Percentiles rank a stretch among this genome's conserved stretches.
phyloP scores from a whole-genome alignment of 208 protist species.

The Plasmodiophora brassicae region DNA sequence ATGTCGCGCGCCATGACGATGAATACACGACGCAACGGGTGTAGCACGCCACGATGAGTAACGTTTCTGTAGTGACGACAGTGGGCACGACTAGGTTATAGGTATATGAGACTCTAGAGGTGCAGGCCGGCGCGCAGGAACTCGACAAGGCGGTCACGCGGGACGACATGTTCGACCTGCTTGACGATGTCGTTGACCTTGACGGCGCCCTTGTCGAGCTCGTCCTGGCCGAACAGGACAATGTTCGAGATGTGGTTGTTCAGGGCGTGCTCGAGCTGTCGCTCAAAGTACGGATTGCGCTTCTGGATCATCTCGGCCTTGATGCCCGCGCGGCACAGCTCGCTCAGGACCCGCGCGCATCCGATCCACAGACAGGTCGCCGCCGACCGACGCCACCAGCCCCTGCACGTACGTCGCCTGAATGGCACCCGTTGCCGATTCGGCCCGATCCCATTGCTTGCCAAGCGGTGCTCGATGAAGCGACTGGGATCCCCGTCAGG shows the following conservation, averaged over 20 bases:
- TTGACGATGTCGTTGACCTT: slow-evolving; percentile 58
- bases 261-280: slow-evolving; percentile 56
- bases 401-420: slow-evolving; percentile 59
- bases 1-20: too few relatives aligned
- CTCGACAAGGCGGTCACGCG: not conserved
- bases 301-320: slow-evolving; percentile 66
- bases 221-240: slow-evolving; percentile 65
- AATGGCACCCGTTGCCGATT: not conserved
- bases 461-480: too few relatives aligned
- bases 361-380: slow-evolving; percentile 53
- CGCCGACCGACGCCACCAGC: slow-evolving; percentile 53
- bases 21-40: too few relatives aligned
- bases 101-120: too few relatives aligned
- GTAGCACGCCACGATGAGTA: too few relatives aligned
- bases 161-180: slow-evolving; percentile 11
- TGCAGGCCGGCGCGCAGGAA: too few relatives aligned
- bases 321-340: slow-evolving; percentile 62
- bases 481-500: too few relatives aligned
- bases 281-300: slow-evolving; percentile 53
- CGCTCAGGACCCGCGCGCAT: slow-evolving; percentile 52
- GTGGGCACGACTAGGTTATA: too few relatives aligned
- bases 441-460: not conserved
- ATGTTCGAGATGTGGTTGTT: slow-evolving; percentile 50
- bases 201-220: slow-evolving; percentile 58
- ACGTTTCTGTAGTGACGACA: too few relatives aligned